These are phyloP conservation scores for Antarctomyces pellizariae DNA, from an alignment of 495 filamentous ascomycete genomes.

Conservation along the genomic window DNA sequence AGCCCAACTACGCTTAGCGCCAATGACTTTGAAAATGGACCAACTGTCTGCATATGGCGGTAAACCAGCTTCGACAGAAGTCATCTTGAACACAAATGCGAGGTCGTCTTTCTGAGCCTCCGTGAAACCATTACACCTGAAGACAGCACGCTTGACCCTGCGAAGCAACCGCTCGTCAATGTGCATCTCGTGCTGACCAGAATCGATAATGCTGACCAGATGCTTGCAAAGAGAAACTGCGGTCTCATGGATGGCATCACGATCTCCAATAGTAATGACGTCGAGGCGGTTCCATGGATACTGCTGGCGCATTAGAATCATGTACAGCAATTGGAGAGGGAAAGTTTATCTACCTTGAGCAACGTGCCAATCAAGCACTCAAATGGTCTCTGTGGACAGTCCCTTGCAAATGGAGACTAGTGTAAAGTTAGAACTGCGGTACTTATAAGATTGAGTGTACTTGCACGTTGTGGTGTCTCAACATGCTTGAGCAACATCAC, in stretches of 20 bases:
- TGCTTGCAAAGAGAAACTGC: slow-evolving; percentile 22
- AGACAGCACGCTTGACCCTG: slow-evolving; percentile 30
- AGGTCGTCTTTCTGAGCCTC: slow-evolving; percentile 34
- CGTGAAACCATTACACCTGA: slow-evolving; percentile 40
- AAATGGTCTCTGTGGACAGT: slow-evolving; percentile 47
- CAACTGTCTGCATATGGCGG: slow-evolving; percentile 18
- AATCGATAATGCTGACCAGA: slow-evolving; percentile 17
- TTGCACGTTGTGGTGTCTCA: slow-evolving; percentile 40
- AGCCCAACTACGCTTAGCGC: slow-evolving; percentile 17
- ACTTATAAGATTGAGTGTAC: slow-evolving; percentile 11
- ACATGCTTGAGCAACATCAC: slow-evolving; percentile 39
- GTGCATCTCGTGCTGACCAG: slow-evolving; percentile 14
- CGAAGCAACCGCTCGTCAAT: slow-evolving; percentile 30
- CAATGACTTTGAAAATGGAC: slow-evolving; percentile 18
- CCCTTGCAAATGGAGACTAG: slow-evolving; percentile 37
- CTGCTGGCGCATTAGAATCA: slow-evolving; percentile 14
- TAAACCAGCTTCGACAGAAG: slow-evolving; percentile 8
- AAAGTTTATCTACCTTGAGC: slow-evolving; percentile 27
- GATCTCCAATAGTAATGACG: slow-evolving; percentile 38
- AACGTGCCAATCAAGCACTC: slow-evolving; percentile 56
- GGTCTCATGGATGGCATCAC: slow-evolving; percentile 30
- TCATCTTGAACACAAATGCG: slow-evolving; percentile 11
- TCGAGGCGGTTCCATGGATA: slow-evolving; percentile 45
- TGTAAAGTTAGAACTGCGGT: slow-evolving; percentile 5
- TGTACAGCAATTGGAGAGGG: too few relatives aligned